Evolutionary conservation across 352 stramenopile species (phyloP).

Genomic region (Phytophthora cajani): DNA sequence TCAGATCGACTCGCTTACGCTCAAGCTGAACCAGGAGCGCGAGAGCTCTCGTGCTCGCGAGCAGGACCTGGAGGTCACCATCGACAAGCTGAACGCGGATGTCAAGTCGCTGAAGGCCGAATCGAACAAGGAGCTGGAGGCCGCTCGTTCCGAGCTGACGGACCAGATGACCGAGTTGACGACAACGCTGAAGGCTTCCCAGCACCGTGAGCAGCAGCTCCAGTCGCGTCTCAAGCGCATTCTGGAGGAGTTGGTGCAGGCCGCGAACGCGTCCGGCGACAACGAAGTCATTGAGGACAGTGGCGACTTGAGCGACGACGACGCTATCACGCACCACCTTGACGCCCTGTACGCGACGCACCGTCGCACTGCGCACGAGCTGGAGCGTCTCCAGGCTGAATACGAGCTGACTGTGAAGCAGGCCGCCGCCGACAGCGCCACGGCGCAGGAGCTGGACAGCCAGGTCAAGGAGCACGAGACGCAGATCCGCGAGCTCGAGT

Average conservation of each 20-base stretch:
- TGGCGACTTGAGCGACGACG: constrained; percentile 36
- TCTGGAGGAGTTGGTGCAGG: constrained; percentile 50
- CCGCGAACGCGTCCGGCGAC: constrained; percentile 33
- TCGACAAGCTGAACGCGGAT: constrained; percentile 45
- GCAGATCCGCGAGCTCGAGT: constrained; percentile 58
- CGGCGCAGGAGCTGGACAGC: constrained; percentile 43
- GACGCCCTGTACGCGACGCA: constrained; percentile 48
- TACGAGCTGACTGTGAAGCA: constrained; percentile 53
- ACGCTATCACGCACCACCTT: constrained; percentile 43
- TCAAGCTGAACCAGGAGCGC: constrained; percentile 56
- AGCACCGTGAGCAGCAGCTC: constrained; percentile 53
- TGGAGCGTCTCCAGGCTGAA: constrained; percentile 56
- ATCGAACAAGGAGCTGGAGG: constrained; percentile 38
- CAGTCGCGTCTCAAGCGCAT: constrained; percentile 53
- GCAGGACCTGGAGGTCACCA: constrained; percentile 44
- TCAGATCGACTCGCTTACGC: constrained; percentile 49
- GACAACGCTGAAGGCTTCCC: constrained; percentile 42
- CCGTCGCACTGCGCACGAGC: constrained; percentile 37
- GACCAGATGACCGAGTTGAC: constrained; percentile 46
- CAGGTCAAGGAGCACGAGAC: constrained; percentile 49
- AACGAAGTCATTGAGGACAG: constrained; percentile 31
- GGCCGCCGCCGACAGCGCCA: constrained; percentile 38
- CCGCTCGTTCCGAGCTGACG: constrained; percentile 26
- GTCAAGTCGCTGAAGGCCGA: constrained; percentile 43
- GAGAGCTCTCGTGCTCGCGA: constrained; percentile 50